These are phyloP conservation scores for Trametes hirsuta DNA, from an alignment of 1,284 basidiomycete species.

Conservation along the genomic window DNA sequence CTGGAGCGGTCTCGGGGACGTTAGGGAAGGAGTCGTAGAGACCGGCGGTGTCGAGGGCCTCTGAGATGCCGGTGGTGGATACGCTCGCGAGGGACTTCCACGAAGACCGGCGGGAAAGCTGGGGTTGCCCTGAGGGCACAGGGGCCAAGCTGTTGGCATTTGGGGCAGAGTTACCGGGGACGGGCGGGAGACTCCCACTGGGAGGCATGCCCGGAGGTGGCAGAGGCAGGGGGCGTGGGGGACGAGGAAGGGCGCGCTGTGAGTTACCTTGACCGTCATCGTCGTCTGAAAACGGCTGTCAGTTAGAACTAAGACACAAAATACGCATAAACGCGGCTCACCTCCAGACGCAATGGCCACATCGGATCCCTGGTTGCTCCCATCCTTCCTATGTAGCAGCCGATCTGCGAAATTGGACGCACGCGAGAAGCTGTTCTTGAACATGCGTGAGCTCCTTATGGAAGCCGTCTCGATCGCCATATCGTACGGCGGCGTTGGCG, in stretches of 20 bases:
- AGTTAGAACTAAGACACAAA: background rate
- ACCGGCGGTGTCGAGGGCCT: constrained; percentile 32
- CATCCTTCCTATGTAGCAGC: constrained; percentile 33
- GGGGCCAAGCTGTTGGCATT: constrained; percentile 11
- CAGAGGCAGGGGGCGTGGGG: constrained; percentile 20
- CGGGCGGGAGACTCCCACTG: background rate
- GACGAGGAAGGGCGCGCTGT: constrained; percentile 17
- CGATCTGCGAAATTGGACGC: constrained; percentile 38
- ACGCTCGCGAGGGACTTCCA: constrained; percentile 34
- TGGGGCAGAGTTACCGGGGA: constrained; percentile 1
- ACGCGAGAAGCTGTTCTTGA: constrained; percentile 35
- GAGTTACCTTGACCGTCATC: constrained; percentile 12
- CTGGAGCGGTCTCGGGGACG: constrained; percentile 33
- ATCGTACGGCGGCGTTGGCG: constrained; percentile 36
- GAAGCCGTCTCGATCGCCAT: constrained; percentile 14
- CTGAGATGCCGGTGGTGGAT: constrained; percentile 30
- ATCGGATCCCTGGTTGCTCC: constrained; percentile 21
- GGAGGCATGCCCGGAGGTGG: constrained; percentile 21
- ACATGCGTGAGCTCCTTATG: constrained; percentile 32
- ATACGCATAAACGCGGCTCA: background rate
- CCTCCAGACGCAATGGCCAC: constrained; percentile 23
- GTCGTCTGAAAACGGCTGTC: constrained; percentile 12
- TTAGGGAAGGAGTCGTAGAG: constrained; percentile 41
- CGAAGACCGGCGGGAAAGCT: constrained; percentile 24
- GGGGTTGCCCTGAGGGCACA: constrained; percentile 13